Evolutionary conservation across 2,329 filamentous ascomycete species (phyloP).

Genomic region (Ophiocordyceps camponoti-floridani): DNA sequence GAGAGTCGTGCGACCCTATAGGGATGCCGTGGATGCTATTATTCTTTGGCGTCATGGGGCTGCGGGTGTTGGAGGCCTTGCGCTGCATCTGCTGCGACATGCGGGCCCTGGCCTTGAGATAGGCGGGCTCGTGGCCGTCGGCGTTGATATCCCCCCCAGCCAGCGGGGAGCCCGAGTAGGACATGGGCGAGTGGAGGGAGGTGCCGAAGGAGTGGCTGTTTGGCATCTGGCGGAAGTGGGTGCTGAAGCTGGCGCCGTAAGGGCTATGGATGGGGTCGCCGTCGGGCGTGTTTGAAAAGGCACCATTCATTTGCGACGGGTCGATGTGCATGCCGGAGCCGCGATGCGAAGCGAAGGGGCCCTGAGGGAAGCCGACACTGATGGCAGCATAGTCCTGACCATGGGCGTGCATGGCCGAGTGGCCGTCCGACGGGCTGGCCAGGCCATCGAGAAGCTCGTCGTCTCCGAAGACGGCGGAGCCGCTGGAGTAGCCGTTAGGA

Average conservation of each 20-base stretch:
- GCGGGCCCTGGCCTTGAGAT: constrained; percentile 40
- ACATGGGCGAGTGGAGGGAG: constrained; percentile 24
- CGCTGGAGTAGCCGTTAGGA: constrained; percentile 56
- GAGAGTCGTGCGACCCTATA: constrained; percentile 47
- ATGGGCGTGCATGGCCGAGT: constrained; percentile 31
- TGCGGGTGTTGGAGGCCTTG: constrained; percentile 57
- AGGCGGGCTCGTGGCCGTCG: constrained; percentile 33
- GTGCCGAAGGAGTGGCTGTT: constrained; percentile 36
- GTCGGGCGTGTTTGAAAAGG: constrained; percentile 83
- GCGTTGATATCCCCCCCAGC: constrained; percentile 29
- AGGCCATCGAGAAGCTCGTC: constrained; percentile 74
- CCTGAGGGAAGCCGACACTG: constrained; percentile 38
- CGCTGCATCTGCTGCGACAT: constrained; percentile 48
- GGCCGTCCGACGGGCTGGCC: constrained; percentile 33
- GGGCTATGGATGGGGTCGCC: constrained; percentile 85
- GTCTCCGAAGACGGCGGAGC: constrained; percentile 64
- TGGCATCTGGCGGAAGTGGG: constrained; percentile 58
- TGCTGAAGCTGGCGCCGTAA: constrained; percentile 63
- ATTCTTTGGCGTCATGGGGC: constrained; percentile 78
- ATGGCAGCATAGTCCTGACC: constrained; percentile 39
- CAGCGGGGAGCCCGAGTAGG: constrained; percentile 20
- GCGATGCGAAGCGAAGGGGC: constrained; percentile 36
- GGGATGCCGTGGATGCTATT: constrained; percentile 55
- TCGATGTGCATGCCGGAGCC: constrained; percentile 41
- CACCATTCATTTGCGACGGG: constrained; percentile 46